A percentile compares a stretch with the other conserved stretches of the same genome.
These are phyloP conservation scores for Symbiodinium natans DNA, from an alignment of 73 alveolate species.

Conservation along the genomic window DNA sequence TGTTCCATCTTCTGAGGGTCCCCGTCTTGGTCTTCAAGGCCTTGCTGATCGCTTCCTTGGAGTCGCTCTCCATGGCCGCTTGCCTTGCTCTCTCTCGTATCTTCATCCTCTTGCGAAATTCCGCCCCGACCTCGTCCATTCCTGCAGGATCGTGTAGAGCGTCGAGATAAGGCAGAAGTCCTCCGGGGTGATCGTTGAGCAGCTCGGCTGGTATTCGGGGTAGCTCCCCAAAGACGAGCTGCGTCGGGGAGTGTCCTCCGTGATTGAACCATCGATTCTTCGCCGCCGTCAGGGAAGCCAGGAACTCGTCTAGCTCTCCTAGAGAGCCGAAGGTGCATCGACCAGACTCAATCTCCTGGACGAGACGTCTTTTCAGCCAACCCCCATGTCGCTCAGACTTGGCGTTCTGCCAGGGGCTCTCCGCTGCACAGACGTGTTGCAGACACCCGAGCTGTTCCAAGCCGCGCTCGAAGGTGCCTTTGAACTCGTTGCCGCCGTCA, in stretches of 20 bases:
- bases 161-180: not conserved
- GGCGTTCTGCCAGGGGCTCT: too few species aligned
- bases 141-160: not conserved
- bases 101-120: not conserved
- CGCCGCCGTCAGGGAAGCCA: not conserved
- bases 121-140: not conserved
- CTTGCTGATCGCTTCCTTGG: not conserved
- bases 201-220: not conserved
- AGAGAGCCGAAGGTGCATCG: not conserved
- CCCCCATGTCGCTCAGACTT: too few species aligned
- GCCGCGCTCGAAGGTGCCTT: not conserved
- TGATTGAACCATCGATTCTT: not conserved
- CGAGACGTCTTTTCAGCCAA: not conserved
- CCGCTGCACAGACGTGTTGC: too few species aligned
- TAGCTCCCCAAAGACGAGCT: conserved; percentile 17
- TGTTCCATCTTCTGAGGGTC: not conserved
- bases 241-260: conserved; percentile 5
- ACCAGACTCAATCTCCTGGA: not conserved
- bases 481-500: conserved; percentile 1
- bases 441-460: not conserved
- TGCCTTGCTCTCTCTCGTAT: conserved; percentile 10
- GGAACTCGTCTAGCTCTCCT: not conserved
- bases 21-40: not conserved
- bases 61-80: not conserved
- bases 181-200: not conserved